Evolutionary conservation across 2,329 filamentous ascomycete genomes (phyloP), one percentile per base, ranked within the genome.

Genomic region (Colletotrichum spaethianum): DNA sequence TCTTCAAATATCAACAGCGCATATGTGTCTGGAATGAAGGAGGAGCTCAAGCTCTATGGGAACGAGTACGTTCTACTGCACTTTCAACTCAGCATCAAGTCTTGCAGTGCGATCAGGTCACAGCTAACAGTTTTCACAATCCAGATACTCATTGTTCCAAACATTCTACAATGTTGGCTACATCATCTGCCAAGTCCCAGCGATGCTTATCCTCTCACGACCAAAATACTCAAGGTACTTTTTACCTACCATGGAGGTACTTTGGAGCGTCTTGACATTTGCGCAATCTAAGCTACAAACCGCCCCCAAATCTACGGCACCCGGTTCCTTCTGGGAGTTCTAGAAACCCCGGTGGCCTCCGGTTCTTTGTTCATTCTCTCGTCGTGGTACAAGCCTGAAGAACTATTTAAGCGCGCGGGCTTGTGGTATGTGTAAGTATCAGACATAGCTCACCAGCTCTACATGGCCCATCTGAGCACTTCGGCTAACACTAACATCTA

Each of bases 321-420:
- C 14, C 73, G 80, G 1, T 80, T 81, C 59, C 66, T 81, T 3
- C 72, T 80, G 8, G 78, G 78, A 0, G 61, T 80, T 7, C 77
- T 73, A 11, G 74, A 65, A 61, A 77, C 67, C 4, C 76, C 65
- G 0, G 72, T 73, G 0, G 71, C 63, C 9, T 72, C 71, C 2
- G 67, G 73, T 18, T 72, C 63, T 3, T 72, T 78, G 2, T 79
- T 78, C 62, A 67, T 79, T 1, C 70, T 80, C 14, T 74, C 77
- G 1, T 78, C 77, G 1, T 80, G 78, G 78, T 80, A 79, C 44
- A 80, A 75, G n/a, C 77, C 76, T 20, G 66, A 72, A 5, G 77
- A 80, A n/a, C 79, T 80, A 0, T 86, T 84, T 70, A 87, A 87
- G 73, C 81, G 86, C 11, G 83, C 84, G 0, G 84, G 84, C 0